phyloP scores from a whole-genome alignment of 306 rosid species.

The Geum urbanum region DNA sequence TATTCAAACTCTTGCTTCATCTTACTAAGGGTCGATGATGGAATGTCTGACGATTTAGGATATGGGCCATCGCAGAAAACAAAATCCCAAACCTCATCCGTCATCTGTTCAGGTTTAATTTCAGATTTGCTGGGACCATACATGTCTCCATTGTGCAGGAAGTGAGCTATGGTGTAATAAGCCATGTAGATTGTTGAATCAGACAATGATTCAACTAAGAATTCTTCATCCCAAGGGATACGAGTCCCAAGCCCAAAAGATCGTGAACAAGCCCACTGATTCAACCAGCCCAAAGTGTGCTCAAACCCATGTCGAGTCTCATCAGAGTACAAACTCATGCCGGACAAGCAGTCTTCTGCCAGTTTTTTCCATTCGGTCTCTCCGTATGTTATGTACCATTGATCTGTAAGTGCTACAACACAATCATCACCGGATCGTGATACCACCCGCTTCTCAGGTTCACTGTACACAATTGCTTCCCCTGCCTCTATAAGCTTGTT shows the following conservation, averaged over 20 bases:
- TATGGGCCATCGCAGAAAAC: background rate
- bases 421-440: background rate
- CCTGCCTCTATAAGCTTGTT: background rate
- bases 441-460: background rate
- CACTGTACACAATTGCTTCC: background rate
- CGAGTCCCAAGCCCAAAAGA: background rate
- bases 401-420: background rate
- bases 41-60: background rate
- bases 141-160: background rate
- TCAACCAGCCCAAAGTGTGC: background rate
- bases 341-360: constrained; percentile 57
- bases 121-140: background rate
- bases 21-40: background rate
- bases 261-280: background rate
- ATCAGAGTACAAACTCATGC: background rate
- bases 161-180: background rate
- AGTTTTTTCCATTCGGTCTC: constrained; percentile 70
- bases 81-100: background rate
- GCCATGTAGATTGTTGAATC: background rate
- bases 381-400: background rate
- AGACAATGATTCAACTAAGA: background rate
- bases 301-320: background rate
- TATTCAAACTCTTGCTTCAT: background rate
- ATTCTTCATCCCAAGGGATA: background rate
- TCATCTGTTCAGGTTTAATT: background rate